Base-by-base conservation (phyloP, 495 filamentous ascomycete genomes). In the Penicillium silybi region DNA sequence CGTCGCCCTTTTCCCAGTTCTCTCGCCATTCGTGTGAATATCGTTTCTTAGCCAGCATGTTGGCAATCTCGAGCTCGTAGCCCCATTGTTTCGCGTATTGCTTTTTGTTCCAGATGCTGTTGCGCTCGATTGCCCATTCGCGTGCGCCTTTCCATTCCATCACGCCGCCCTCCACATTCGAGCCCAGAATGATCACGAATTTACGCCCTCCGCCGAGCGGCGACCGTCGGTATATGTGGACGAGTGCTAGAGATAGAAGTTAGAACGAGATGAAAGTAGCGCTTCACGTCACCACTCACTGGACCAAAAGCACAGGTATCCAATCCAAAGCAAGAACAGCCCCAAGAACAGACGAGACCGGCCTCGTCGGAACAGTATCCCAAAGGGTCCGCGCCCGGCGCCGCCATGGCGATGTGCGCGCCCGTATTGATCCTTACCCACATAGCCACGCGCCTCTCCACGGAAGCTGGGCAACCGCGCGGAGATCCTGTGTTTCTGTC, bases 1-100 rank as follows among this genome's bases (percentile, higher is more conserved):
- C 87, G 65, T 99, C 93, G 47, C 95, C 92, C 77, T 97, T 97
- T 74, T 99, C 93, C 93, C 93, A 99, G 65, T 91, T 92, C 70
- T 99, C 93, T 61, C 93, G 80, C 93, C 93, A 99, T 63, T 99
- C 93, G 66, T 99, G 95, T 41, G 93, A 95, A 66, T 99, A 99
- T 26, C 92, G 82, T 70, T 96, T 97, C 82, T 97, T 95, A 20
- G 92, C 96, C 65, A 89, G 87, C 91, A 99, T 92, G 61, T 99
- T 95, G 52, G 95, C 90, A 51, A 97, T 85, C 62, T 99, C 93
- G 46, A 99, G 73, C 50, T 97, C 87, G 68, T 99, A 97, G 2
- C 93, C 93, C 95, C 95, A 97, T 57, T 79, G 79, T 34, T 82
- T 74, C 1, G 84, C 87, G 61, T 99, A 99, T 52, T 83, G 84